Conservation (phyloP, 2,329 filamentous ascomycete genomes). For the Fusarium verticillioides region DNA sequence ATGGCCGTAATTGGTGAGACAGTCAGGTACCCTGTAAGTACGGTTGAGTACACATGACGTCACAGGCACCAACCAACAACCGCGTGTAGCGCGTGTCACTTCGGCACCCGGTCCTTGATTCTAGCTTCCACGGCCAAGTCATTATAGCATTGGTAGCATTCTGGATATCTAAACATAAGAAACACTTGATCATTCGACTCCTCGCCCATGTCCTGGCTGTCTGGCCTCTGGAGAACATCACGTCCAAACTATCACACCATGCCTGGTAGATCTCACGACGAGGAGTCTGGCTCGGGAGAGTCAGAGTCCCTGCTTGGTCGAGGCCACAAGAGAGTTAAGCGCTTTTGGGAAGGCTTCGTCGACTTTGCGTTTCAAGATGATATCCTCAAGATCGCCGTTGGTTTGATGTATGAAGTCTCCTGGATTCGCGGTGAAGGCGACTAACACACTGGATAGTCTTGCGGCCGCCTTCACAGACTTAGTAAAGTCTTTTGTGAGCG, state of each 20-base stretch:
- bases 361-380: conserved; percentile 81
- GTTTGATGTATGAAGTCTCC: conserved; percentile 70
- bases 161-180: neutral
- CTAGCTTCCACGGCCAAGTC: neutral
- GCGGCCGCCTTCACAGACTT: conserved; percentile 77
- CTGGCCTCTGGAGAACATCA: conserved; percentile 24
- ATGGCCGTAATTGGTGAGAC: neutral
- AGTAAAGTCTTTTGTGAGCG: conserved; percentile 77
- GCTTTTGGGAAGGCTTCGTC: conserved; percentile 71
- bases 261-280: conserved; percentile 47
- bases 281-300: conserved; percentile 50
- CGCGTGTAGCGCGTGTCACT: conserved; percentile 16
- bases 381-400: conserved; percentile 79
- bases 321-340: conserved; percentile 59
- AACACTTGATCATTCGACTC: neutral
- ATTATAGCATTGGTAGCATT: neutral
- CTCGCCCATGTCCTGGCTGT: conserved; percentile 23
- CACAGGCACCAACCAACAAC: conserved; percentile 5
- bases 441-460: conserved; percentile 58
- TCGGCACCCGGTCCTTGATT: conserved; percentile 2
- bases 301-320: conserved; percentile 57
- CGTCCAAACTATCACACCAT: conserved; percentile 39
- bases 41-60: conserved; percentile 3
- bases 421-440: neutral
- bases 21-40: neutral